phyloP scores from a whole-genome alignment of 768 basidiomycete species.

The Leccinellum albellum region DNA sequence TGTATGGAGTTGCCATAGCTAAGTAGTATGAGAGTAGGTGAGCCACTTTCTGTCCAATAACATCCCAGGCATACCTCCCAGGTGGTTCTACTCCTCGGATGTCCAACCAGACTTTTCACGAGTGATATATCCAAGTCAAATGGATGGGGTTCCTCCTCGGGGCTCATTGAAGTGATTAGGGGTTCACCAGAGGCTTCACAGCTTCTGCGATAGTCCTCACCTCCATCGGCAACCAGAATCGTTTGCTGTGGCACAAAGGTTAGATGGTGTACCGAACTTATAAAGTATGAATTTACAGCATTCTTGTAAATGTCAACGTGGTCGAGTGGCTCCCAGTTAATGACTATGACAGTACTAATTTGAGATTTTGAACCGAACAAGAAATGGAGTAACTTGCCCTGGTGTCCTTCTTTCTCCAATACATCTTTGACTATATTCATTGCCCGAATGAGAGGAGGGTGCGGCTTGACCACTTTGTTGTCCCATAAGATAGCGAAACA shows the following conservation, averaged over 20 bases:
- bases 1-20: conserved; percentile 48
- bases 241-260: conserved; percentile 25
- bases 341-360: conserved; percentile 30
- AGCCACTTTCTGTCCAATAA: neutral
- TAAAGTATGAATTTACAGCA: conserved; percentile 14
- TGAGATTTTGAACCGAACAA: neutral
- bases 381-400: conserved; percentile 39
- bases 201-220: conserved; percentile 33
- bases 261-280: neutral
- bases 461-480: conserved; percentile 54
- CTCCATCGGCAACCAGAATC: conserved; percentile 41
- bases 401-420: conserved; percentile 60
- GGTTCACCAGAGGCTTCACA: conserved; percentile 44
- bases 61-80: conserved; percentile 36
- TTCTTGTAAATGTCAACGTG: conserved; percentile 37
- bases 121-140: conserved; percentile 44
- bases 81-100: conserved; percentile 36
- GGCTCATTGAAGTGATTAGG: conserved; percentile 36
- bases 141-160: conserved; percentile 29
- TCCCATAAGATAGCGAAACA: conserved; percentile 69
- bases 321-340: conserved; percentile 65
- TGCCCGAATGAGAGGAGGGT: conserved; percentile 63
- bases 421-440: conserved; percentile 58
- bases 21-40: neutral
- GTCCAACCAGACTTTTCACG: conserved; percentile 43